Conservation (phyloP, 1,139 yeast species). For the Neolecta irregularis region DNA sequence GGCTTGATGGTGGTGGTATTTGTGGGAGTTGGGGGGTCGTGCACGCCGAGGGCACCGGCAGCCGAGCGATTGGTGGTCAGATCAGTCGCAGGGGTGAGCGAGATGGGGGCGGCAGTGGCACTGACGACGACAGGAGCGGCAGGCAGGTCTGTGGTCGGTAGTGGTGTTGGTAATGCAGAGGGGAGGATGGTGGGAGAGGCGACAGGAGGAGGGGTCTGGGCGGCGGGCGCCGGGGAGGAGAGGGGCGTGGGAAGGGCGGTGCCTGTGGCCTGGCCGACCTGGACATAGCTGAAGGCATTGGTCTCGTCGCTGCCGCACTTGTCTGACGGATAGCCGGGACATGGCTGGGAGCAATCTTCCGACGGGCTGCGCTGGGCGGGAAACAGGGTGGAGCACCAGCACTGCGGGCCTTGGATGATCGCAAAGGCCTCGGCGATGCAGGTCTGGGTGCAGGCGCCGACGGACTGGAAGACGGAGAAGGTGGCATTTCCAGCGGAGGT, state of each 20-base stretch:
- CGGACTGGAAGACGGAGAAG: slow-evolving; percentile 41
- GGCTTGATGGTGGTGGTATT: slow-evolving; percentile 16
- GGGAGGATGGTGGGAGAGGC: slow-evolving; percentile 6
- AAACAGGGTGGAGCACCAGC: slow-evolving; percentile 47
- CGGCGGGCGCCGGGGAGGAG: slow-evolving; percentile 1
- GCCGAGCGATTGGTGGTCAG: no score
- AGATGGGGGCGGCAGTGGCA: slow-evolving; percentile 4
- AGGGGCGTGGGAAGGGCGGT: slow-evolving; percentile 4
- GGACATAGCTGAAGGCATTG: slow-evolving; percentile 4
- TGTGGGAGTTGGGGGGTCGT: slow-evolving; percentile 17
- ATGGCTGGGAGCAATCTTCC: slow-evolving; percentile 31
- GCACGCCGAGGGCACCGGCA: no score
- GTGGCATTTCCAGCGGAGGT: no score
- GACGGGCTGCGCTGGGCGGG: slow-evolving; percentile 29
- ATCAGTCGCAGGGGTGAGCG: no score
- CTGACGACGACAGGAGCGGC: slow-evolving; percentile 3
- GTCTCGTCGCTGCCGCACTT: slow-evolving; percentile 33
- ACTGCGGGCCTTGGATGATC: slow-evolving; percentile 34
- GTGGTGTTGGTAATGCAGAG: slow-evolving; percentile 6
- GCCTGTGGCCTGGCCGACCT: slow-evolving; percentile 8
- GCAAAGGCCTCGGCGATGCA: slow-evolving; percentile 45
- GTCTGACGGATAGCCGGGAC: slow-evolving; percentile 35
- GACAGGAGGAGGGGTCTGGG: slow-evolving; percentile 1
- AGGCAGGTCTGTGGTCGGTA: slow-evolving; percentile 7
- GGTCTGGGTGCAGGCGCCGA: slow-evolving; percentile 37